These are phyloP conservation scores for Scolecobasidium constrictum DNA, from an alignment of 2,329 filamentous ascomycete genomes.

Conservation along the genomic window DNA sequence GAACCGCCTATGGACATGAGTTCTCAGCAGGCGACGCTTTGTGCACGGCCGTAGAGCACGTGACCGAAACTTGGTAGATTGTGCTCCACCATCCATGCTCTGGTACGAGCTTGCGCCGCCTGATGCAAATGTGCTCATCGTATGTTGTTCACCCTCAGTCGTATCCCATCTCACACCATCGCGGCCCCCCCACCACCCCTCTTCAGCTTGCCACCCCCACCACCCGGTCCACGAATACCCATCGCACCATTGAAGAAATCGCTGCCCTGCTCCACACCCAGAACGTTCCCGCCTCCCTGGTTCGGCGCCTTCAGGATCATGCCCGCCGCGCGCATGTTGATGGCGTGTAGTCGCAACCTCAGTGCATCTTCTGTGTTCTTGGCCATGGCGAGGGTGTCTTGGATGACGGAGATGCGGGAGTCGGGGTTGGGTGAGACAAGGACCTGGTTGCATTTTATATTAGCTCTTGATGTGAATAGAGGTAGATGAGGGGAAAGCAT, in stretches of 20 bases:
- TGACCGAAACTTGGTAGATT: too few species aligned
- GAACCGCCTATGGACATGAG: too few species aligned
- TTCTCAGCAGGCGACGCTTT: too few species aligned
- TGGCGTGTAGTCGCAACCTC: constrained; percentile 62
- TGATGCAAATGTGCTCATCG: too few species aligned
- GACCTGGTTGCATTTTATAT: constrained; percentile 35
- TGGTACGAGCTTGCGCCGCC: too few species aligned
- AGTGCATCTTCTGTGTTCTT: constrained; percentile 64
- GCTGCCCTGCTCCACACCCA: neutral
- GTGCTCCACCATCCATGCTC: too few species aligned
- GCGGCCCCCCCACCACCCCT: neutral
- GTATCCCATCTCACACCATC: neutral
- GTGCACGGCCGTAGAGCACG: too few species aligned
- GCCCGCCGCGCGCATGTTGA: constrained; percentile 65
- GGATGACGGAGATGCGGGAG: constrained; percentile 58
- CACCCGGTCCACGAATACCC: neutral
- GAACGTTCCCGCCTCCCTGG: neutral
- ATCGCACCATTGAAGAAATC: neutral
- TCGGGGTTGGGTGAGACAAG: constrained; percentile 62
- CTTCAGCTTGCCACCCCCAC: neutral
- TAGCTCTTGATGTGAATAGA: neutral
- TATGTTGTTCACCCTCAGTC: too few species aligned
- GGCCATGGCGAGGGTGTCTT: constrained; percentile 50
- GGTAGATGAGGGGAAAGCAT: constrained; percentile 10
- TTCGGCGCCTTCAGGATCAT: constrained; percentile 48